Percentiles rank a stretch among this genome's conserved stretches.
Evolutionary conservation across 208 protist species (phyloP).

Genomic region (Leishmania tarentolae): DNA sequence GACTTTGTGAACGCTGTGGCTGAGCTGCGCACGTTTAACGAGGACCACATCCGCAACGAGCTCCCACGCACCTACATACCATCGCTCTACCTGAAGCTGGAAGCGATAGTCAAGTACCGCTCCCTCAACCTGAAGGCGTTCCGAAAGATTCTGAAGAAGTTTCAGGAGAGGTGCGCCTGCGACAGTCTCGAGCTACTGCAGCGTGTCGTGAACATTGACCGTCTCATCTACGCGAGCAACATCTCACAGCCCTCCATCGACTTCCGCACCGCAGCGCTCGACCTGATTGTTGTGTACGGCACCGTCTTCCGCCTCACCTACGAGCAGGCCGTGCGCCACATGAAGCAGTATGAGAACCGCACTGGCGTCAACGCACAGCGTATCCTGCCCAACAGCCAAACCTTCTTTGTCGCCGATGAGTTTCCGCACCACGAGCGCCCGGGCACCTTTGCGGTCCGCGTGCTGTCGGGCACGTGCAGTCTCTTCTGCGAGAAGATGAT

Average conservation of each 20-base stretch:
- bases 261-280: slow-evolving; percentile 52
- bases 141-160: slow-evolving; percentile 84
- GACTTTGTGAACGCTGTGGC: slow-evolving; percentile 38
- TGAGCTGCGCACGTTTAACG: slow-evolving; percentile 55
- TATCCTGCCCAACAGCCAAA: slow-evolving; percentile 73
- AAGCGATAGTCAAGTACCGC: slow-evolving; percentile 72
- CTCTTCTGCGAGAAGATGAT: slow-evolving; percentile 80
- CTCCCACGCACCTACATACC: slow-evolving; percentile 56
- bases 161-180: slow-evolving; percentile 71
- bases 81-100: slow-evolving; percentile 63
- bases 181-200: slow-evolving; percentile 74
- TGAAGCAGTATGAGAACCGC: slow-evolving; percentile 55
- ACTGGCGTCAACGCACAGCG: slow-evolving; percentile 54
- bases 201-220: slow-evolving; percentile 51
- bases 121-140: slow-evolving; percentile 72
- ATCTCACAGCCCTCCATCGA: slow-evolving; percentile 62
- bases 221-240: slow-evolving; percentile 49
- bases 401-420: slow-evolving; percentile 78
- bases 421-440: slow-evolving; percentile 63
- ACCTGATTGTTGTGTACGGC: slow-evolving; percentile 78
- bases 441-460: slow-evolving; percentile 72
- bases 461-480: slow-evolving; percentile 67
- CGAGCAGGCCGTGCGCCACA: slow-evolving; percentile 49
- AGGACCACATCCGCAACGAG: slow-evolving; percentile 57
- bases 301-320: slow-evolving; percentile 74